Conservation (phyloP, 371 early-diverging fungal genomes). For the Conidiobolus incongruus region DNA sequence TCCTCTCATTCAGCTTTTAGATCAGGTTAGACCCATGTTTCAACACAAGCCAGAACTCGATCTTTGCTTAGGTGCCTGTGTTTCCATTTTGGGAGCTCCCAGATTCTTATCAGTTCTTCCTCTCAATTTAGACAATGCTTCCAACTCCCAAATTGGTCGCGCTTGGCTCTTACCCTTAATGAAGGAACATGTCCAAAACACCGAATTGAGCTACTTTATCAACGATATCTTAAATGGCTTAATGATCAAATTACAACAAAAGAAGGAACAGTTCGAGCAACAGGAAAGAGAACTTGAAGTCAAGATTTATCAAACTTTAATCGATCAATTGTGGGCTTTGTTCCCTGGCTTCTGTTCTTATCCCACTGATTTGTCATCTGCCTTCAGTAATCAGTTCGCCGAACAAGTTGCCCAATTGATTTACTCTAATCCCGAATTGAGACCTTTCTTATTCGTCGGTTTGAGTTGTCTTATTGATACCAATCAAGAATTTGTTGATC, state of each 20-base stretch:
- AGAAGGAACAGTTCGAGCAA: constrained; percentile 28
- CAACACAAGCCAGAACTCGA: constrained; percentile 70
- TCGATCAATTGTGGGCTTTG: constrained; percentile 73
- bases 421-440: constrained; percentile 44
- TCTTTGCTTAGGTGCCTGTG: constrained; percentile 49
- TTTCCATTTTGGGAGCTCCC: constrained; percentile 60
- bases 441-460: constrained; percentile 55
- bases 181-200: constrained; percentile 49
- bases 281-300: constrained; percentile 51
- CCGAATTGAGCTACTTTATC: constrained; percentile 54
- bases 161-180: constrained; percentile 65
- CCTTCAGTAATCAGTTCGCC: constrained; percentile 30
- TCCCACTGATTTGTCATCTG: constrained; percentile 38
- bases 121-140: constrained; percentile 52
- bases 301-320: constrained; percentile 76
- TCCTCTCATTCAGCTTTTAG: constrained; percentile 31
- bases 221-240: constrained; percentile 42
- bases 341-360: constrained; percentile 66
- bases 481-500: constrained; percentile 22
- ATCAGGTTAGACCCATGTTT: constrained; percentile 61
- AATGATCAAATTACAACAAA: constrained; percentile 44
- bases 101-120: constrained; percentile 57
- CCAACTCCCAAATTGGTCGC: constrained; percentile 24
- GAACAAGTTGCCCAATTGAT: constrained; percentile 41
- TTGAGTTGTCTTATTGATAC: constrained; percentile 47